phyloP scores from a whole-genome alignment of 2,329 filamentous ascomycete species.

The Nannizziopsis barbatae region DNA sequence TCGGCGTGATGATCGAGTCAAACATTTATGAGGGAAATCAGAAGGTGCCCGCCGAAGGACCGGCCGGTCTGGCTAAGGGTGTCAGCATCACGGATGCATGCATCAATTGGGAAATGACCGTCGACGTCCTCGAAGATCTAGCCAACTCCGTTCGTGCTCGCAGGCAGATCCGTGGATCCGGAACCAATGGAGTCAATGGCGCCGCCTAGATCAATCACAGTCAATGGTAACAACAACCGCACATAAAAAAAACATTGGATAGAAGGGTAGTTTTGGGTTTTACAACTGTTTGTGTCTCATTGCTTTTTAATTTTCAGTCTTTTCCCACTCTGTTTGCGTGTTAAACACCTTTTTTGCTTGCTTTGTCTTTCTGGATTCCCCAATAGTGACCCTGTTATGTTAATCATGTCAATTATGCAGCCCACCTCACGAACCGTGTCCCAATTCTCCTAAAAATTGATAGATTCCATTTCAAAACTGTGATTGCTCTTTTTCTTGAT shows the following conservation, averaged over 20 bases:
- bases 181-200: constrained; percentile 12
- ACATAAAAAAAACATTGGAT: background rate
- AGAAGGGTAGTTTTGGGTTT: background rate
- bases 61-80: constrained; percentile 66
- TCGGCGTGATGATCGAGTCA: constrained; percentile 98
- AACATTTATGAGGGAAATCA: constrained; percentile 82
- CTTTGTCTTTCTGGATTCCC: too few species aligned
- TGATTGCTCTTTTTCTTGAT: too few species aligned
- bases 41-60: constrained; percentile 77
- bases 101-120: constrained; percentile 82
- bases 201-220: background rate
- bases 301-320: too few species aligned
- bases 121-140: constrained; percentile 69
- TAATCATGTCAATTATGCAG: too few species aligned
- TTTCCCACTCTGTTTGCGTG: too few species aligned
- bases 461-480: too few species aligned
- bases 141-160: constrained; percentile 71
- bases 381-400: too few species aligned
- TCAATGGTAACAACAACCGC: background rate
- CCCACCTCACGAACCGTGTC: too few species aligned
- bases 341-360: too few species aligned
- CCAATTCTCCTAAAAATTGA: too few species aligned
- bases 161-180: constrained; percentile 40
- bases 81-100: constrained; percentile 94
- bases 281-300: background rate